A percentile compares a stretch with the other conserved stretches of the same genome.
Evolutionary conservation across 208 protist genomes (phyloP).

Genomic region (Trypanosoma melophagium): DNA sequence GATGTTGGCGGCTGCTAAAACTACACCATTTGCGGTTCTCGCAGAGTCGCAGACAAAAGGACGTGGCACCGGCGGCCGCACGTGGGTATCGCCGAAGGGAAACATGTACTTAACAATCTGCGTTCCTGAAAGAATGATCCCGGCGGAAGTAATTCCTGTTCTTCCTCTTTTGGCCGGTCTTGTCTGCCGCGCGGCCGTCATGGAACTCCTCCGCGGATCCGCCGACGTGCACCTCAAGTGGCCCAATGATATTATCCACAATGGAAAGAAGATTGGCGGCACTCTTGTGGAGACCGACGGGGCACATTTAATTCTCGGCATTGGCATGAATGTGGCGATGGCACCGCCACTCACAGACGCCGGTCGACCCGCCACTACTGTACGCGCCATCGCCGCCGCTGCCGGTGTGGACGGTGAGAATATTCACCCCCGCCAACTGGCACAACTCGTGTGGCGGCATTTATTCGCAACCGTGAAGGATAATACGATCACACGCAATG

Average conservation of each 20-base stretch:
- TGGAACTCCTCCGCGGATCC: slow-evolving; percentile 30
- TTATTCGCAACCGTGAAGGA: slow-evolving; percentile 39
- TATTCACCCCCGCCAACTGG: slow-evolving; percentile 20
- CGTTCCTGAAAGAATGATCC: slow-evolving; percentile 31
- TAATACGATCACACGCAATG: slow-evolving; percentile 16
- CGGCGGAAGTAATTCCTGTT: slow-evolving; percentile 40
- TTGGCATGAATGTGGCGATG: slow-evolving; percentile 64
- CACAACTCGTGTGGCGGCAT: slow-evolving; percentile 38
- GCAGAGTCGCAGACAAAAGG: slow-evolving; percentile 50
- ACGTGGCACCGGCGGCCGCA: slow-evolving; percentile 53
- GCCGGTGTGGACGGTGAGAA: too few relatives aligned
- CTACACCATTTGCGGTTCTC: slow-evolving; percentile 45
- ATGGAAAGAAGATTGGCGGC: slow-evolving; percentile 64
- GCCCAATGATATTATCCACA: slow-evolving; percentile 78
- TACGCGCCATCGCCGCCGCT: slow-evolving; percentile 31
- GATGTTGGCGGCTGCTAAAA: slow-evolving; percentile 23
- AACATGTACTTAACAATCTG: slow-evolving; percentile 80
- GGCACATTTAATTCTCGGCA: slow-evolving; percentile 50
- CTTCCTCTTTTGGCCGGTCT: slow-evolving; percentile 62
- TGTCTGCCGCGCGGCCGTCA: slow-evolving; percentile 42
- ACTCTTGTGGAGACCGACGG: slow-evolving; percentile 48
- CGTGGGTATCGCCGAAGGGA: slow-evolving; percentile 66
- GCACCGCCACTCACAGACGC: slow-evolving; percentile 49
- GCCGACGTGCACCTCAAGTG: slow-evolving; percentile 57
- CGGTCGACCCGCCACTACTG: slow-evolving; percentile 37